phyloP scores from a whole-genome alignment of 495 filamentous ascomycete species.

The Xylaria venustula region DNA sequence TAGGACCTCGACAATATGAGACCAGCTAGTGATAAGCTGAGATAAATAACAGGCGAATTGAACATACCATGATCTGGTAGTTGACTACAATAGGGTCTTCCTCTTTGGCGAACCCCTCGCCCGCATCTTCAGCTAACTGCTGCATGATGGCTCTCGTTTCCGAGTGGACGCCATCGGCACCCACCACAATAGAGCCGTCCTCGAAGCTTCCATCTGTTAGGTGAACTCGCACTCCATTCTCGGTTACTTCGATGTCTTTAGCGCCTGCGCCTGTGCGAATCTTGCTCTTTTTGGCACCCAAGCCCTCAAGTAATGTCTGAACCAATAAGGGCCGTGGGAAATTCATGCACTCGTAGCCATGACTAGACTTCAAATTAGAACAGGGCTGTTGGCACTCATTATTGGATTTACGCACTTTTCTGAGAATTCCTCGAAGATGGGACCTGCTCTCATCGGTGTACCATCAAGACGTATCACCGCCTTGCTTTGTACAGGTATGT shows the following conservation, averaged over 20 bases:
- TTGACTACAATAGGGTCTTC: conserved; percentile 21
- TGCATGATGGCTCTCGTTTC: conserved; percentile 46
- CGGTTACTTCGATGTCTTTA: conserved; percentile 25
- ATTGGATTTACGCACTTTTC: neutral
- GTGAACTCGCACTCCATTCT: conserved; percentile 28
- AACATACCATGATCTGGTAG: conserved; percentile 13
- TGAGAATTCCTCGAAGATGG: neutral
- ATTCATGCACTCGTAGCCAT: conserved; percentile 17
- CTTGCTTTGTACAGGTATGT: neutral
- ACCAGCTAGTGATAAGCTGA: conserved; percentile 31
- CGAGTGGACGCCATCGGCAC: conserved; percentile 49
- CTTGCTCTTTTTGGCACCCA: conserved; percentile 24
- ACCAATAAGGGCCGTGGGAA: conserved; percentile 35
- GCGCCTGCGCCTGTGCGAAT: conserved; percentile 29
- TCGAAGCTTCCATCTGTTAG: conserved; percentile 37
- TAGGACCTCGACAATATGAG: conserved; percentile 7
- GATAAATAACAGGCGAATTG: conserved; percentile 24
- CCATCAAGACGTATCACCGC: neutral
- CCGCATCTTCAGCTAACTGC: conserved; percentile 22
- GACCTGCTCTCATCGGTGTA: neutral
- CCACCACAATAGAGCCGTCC: conserved; percentile 47
- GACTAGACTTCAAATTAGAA: neutral
- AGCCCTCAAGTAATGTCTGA: conserved; percentile 30
- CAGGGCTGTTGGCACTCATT: neutral
- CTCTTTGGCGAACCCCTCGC: neutral